Base-by-base conservation (phyloP, 2,329 filamentous ascomycete genomes). In the Apiospora kogelbergensis region DNA sequence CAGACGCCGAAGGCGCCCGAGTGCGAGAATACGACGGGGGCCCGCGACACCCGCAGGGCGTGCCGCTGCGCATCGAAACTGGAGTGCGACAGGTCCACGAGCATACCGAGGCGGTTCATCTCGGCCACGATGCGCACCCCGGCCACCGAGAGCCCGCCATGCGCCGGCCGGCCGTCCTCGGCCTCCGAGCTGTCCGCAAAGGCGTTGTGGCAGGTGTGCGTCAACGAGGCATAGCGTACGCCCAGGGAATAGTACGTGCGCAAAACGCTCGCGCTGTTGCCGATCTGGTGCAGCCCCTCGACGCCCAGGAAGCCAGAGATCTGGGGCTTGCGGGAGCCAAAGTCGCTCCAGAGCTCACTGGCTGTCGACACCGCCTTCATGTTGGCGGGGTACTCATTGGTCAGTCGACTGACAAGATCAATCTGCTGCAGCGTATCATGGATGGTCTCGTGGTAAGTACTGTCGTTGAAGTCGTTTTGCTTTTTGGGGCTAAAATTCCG, bases 31-130 rank as follows among this genome's bases (percentile, higher is more conserved):
- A 46, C 9, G 44, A 46, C 44, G n/a, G 44, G 44, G 3, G 44
- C 3, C 6, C n/a, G 44, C 44, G 44, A 7, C n/a, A 24, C n/a
- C 4, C 9, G 3, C 6, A 46, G n/a, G 3, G 9, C 44, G 4
- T 46, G n/a, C 3, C n/a, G 44, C 44, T 7, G 91, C 0, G 90
- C 91, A 68, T 89, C 85, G 41, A 83, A 80, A 68, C 84, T 88
- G 17, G 89, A 87, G 75, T 92, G 90, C 6, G 86, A 83, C 45
- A 92, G 83, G 75, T 92, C 90, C 42, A 92, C 85, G 6, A 92
- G 83, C 86, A 92, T 90, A 1, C 90, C 90, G 0, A 92, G 78
- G 3, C 90, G 82, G 74, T 92, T 92, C 89, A 92, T 91, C 76
- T 92, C 90, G 11, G 80, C 80, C 30, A 92, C 82, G 1, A 91